Conservation (phyloP, 176 grass and related monocot genomes). For the Hsuehochloa calcarea region DNA sequence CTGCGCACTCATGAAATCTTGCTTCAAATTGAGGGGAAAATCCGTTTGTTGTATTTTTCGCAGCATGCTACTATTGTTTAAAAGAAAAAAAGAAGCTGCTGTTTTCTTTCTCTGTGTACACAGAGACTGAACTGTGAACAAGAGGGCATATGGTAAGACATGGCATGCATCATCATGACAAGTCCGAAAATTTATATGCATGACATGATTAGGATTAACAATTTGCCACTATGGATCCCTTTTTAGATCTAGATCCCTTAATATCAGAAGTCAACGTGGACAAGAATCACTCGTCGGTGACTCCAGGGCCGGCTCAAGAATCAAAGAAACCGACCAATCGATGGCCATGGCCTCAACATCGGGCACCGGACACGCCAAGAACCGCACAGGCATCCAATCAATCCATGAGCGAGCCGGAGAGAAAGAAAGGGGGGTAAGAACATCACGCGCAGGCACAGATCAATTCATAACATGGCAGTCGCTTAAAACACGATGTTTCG, state of each 20-base stretch:
- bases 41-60: no score
- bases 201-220: background rate
- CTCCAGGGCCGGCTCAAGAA: background rate
- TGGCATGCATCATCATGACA: background rate
- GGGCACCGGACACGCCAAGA: background rate
- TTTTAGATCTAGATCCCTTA: background rate
- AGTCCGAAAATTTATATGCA: background rate
- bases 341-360: background rate
- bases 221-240: background rate
- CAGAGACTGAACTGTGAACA: no score
- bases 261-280: constrained; percentile 19
- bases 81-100: no score
- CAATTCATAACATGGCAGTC: background rate
- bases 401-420: background rate
- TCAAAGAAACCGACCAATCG: background rate
- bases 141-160: background rate
- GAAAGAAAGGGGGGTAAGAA: background rate
- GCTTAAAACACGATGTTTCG: background rate
- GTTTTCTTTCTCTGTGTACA: no score
- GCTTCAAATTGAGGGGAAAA: no score
- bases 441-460: background rate
- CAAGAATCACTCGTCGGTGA: background rate
- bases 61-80: no score
- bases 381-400: background rate
- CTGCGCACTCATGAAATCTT: no score